These are phyloP conservation scores for Neltuma alba DNA, from an alignment of 306 rosid species.

Conservation along the genomic window DNA sequence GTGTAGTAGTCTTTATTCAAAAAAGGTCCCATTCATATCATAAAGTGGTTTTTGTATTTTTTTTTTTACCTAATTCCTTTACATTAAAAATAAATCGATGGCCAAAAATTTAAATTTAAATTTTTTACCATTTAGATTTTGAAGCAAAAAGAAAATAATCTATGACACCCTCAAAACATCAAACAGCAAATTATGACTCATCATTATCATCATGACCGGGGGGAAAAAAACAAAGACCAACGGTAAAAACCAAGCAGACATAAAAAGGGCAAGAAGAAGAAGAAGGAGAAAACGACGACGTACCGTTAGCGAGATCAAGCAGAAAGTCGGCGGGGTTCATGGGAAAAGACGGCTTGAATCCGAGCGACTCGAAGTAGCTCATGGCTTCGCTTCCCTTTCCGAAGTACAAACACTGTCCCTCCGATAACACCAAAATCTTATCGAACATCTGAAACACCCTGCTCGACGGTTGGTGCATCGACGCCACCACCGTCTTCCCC, in stretches of 20 bases:
- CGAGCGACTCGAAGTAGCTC: constrained; percentile 68
- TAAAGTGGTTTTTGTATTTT: neutral
- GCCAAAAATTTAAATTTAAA: no score
- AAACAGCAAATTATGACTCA: neutral
- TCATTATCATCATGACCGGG: neutral
- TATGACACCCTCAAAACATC: neutral
- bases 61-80: neutral
- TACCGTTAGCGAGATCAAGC: constrained; percentile 96
- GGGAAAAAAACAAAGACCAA: no score
- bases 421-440: constrained; percentile 62
- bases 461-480: no score
- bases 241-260: no score
- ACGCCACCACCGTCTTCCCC: constrained; percentile 63
- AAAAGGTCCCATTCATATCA: neutral
- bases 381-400: constrained; percentile 73
- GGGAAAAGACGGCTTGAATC: constrained; percentile 71
- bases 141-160: neutral
- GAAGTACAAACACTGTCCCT: constrained; percentile 68
- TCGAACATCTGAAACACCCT: constrained; percentile 48
- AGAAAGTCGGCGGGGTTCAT: constrained; percentile 93
- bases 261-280: neutral
- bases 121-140: no score
- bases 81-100: no score
- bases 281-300: constrained; percentile 29
- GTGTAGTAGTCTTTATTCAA: neutral